Conservation (phyloP, 2,329 filamentous ascomycete genomes). For the Stachybotrys chartarum region DNA sequence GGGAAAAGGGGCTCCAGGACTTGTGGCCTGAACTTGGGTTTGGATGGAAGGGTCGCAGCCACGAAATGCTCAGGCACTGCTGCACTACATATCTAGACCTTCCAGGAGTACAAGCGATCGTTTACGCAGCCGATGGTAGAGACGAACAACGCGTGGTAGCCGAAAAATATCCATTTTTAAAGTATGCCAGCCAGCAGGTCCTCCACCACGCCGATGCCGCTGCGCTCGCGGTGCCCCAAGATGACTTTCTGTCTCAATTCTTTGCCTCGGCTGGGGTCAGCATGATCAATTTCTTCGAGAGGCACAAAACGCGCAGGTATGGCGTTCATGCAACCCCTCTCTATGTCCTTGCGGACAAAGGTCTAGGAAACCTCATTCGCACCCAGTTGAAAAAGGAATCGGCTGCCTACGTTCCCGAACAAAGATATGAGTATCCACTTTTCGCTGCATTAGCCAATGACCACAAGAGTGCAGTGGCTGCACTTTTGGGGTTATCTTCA, state of each 20-base stretch:
- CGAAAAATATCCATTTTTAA: slow-evolving; percentile 33
- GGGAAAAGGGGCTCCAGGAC: slow-evolving; percentile 19
- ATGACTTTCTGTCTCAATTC: slow-evolving; percentile 22
- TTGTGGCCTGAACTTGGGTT: slow-evolving; percentile 22
- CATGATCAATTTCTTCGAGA: slow-evolving; percentile 21
- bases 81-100: slow-evolving; percentile 31
- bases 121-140: neutral
- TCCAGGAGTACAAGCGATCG: neutral
- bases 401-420: slow-evolving; percentile 14
- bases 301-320: slow-evolving; percentile 15
- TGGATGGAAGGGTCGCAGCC: slow-evolving; percentile 24
- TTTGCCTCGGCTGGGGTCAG: slow-evolving; percentile 18
- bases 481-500: slow-evolving; percentile 11
- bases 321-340: slow-evolving; percentile 13
- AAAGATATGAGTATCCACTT: slow-evolving; percentile 25
- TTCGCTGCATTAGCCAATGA: slow-evolving; percentile 25
- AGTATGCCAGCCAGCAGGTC: slow-evolving; percentile 33
- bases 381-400: slow-evolving; percentile 10
- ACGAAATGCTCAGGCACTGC: slow-evolving; percentile 36
- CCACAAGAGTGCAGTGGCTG: slow-evolving; percentile 15
- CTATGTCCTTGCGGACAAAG: slow-evolving; percentile 27
- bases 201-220: slow-evolving; percentile 33
- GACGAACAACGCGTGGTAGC: neutral
- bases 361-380: slow-evolving; percentile 18
- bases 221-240: slow-evolving; percentile 15